Evolutionary conservation across 495 filamentous ascomycete genomes (phyloP), one percentile per base, ranked within the genome.

Genomic region (Aspergillus hancockii): DNA sequence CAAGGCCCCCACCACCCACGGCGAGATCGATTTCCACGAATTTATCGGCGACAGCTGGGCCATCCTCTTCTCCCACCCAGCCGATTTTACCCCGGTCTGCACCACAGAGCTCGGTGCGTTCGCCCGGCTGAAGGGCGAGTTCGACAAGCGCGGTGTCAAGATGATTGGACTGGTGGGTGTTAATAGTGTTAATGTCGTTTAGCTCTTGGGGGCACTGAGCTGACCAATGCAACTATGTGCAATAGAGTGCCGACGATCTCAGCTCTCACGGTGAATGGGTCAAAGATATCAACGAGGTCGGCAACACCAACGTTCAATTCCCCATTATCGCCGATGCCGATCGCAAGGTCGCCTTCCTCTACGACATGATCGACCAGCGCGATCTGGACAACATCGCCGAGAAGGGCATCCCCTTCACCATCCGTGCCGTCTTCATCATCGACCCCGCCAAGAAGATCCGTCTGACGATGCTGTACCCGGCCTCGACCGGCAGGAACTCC

Each of bases 31-130:
- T 60, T 88, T 88, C 71, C 82, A 85, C 63, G 50, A 80, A 61
- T 83, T 79, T 71, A 81, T 88, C 47, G 81, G 76, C 62, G 64
- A 82, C 63, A 84, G 73, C 65, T 88, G 85, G 86, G 75, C 78
- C 19, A 83, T 89, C 57, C 79, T 89, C 31, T 88, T 89, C 72
- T 87, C 85, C 9, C 87, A 89, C 72, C 86, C 86, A 0, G 85
- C 84, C 30, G 86, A 89, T 67, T 89, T 86, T 73, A 89, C 87
- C 1, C 85, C 86, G 18, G 86, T 88, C 41, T 89, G 86, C 72
- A 89, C 85, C 3, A 89, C 87, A 14, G 86, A 89, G 66, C 77
- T 89, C 21, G 86, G 86, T 12, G 86, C 86, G 1, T 88, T 89
- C 58, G 81, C 87, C 12, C 86, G 84, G 62, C 63, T 88, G 53